These are phyloP conservation scores for Annona cherimola DNA, from an alignment of 164 flowering plant species.

Conservation along the genomic window DNA sequence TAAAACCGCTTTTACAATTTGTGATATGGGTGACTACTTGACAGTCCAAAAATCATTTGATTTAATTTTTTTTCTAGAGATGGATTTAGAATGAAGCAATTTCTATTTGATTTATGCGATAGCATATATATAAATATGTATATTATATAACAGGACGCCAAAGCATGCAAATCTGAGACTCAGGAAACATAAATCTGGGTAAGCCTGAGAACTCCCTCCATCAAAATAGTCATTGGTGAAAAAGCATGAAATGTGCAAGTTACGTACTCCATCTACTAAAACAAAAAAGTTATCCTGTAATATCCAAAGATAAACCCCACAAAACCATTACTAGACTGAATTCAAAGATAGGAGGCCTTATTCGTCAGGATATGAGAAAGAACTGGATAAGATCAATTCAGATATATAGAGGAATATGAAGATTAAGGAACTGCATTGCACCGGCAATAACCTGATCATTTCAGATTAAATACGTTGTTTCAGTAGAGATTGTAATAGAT, in stretches of 20 bases:
- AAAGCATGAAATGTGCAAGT: too few relatives aligned
- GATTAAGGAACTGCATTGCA: slow-evolving; percentile 54
- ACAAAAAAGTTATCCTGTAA: neutral
- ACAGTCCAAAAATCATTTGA: too few relatives aligned
- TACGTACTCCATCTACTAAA: neutral
- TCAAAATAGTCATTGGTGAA: too few relatives aligned
- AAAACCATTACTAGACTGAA: neutral
- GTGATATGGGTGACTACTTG: too few relatives aligned
- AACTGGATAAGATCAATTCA: slow-evolving; percentile 72
- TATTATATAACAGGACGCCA: neutral
- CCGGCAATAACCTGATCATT: slow-evolving; percentile 75
- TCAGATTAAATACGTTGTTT: slow-evolving; percentile 12
- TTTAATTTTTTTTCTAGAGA: too few relatives aligned
- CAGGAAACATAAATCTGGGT: too few relatives aligned
- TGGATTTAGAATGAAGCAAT: neutral
- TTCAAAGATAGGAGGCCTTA: slow-evolving; percentile 28
- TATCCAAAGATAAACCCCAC: too few relatives aligned
- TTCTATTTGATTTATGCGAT: neutral
- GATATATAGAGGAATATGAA: slow-evolving; percentile 75
- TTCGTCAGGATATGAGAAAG: slow-evolving; percentile 42
- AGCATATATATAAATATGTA: neutral
- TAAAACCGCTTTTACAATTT: too few relatives aligned
- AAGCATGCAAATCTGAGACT: neutral
- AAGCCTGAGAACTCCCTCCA: neutral
- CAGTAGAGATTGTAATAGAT: neutral